Evolutionary conservation across 2,329 filamentous ascomycete genomes (phyloP).

Genomic region (Exophiala sp.): DNA sequence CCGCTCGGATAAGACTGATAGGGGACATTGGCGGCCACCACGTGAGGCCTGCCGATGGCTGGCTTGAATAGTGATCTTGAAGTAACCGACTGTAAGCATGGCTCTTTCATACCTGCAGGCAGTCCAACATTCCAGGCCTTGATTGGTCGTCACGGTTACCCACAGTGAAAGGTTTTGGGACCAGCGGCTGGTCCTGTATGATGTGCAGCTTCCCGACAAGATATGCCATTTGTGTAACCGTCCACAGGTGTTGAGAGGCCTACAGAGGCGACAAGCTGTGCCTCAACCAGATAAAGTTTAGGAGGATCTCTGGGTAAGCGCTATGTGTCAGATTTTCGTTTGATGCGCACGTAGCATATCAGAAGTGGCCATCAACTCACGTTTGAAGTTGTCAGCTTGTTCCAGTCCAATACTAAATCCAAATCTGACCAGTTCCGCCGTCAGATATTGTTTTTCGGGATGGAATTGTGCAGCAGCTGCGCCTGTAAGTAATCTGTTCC

Average conservation of each 20-base stretch:
- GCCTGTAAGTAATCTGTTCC: slow-evolving; percentile 6
- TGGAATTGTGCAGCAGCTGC: slow-evolving; percentile 9
- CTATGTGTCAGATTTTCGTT: not conserved
- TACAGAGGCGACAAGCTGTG: not conserved
- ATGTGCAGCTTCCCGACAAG: not conserved
- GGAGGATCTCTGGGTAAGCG: slow-evolving; percentile 2
- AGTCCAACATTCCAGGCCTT: too few relatives aligned
- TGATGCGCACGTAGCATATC: not conserved
- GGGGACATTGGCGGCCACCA: too few relatives aligned
- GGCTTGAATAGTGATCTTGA: too few relatives aligned
- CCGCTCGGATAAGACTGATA: too few relatives aligned
- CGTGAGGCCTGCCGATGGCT: too few relatives aligned
- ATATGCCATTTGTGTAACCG: not conserved
- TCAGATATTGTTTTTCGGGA: slow-evolving; percentile 11
- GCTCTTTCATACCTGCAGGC: too few relatives aligned
- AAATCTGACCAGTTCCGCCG: slow-evolving; percentile 12
- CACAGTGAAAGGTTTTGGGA: not conserved
- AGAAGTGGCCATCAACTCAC: not conserved
- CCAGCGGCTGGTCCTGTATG: not conserved
- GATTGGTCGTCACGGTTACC: not conserved
- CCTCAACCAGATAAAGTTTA: slow-evolving; percentile 14
- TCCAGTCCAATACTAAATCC: slow-evolving; percentile 15
- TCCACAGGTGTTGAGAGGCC: not conserved
- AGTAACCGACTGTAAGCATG: too few relatives aligned
- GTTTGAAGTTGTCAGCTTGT: slow-evolving; percentile 9